A percentile compares a stretch with the other conserved stretches of the same genome.
phyloP scores from a whole-genome alignment of 192 early-diverging fungal species.

The Chytriomyces sp. region DNA sequence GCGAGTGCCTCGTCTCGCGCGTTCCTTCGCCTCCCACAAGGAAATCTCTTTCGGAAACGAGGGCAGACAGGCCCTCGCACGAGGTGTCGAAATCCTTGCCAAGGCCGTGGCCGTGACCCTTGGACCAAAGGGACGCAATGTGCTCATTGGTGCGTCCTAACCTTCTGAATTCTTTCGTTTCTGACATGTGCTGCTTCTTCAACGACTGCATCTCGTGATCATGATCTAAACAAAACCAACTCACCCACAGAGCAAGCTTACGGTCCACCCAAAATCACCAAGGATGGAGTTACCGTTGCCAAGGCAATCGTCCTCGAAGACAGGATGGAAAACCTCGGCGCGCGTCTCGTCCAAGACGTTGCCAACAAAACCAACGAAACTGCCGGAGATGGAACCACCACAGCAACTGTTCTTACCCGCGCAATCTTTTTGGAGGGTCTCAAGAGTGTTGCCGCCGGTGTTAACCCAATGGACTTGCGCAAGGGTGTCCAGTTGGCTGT shows the following conservation, averaged over 20 bases:
- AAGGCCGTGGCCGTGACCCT: slow-evolving; percentile 99
- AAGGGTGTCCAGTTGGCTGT: slow-evolving; percentile 94
- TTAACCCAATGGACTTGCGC: slow-evolving; percentile 99
- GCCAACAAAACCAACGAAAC: slow-evolving; percentile 99
- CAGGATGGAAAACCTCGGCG: slow-evolving; percentile 99
- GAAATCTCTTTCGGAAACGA: slow-evolving; percentile 96
- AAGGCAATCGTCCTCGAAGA: slow-evolving; percentile 96
- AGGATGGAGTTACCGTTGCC: slow-evolving; percentile 99
- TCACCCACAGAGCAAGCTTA: slow-evolving; percentile 81
- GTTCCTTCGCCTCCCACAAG: slow-evolving; percentile 72
- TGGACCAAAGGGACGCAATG: slow-evolving; percentile 98
- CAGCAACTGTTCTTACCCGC: slow-evolving; percentile 91
- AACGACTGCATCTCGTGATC: too few species aligned
- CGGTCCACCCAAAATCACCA: slow-evolving; percentile 99
- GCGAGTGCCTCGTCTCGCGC: neutral
- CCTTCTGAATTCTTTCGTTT: neutral
- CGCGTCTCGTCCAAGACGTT: slow-evolving; percentile 97
- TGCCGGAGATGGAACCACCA: slow-evolving; percentile 99
- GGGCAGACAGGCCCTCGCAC: slow-evolving; percentile 87
- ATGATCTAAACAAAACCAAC: neutral
- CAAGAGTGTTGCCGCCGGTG: slow-evolving; percentile 98
- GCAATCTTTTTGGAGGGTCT: slow-evolving; percentile 99
- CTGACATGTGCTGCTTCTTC: neutral
- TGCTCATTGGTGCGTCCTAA: slow-evolving; percentile 76
- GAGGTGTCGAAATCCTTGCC: slow-evolving; percentile 96